Conservation (phyloP, 2,329 filamentous ascomycete genomes). For the Drechslera avenae region DNA sequence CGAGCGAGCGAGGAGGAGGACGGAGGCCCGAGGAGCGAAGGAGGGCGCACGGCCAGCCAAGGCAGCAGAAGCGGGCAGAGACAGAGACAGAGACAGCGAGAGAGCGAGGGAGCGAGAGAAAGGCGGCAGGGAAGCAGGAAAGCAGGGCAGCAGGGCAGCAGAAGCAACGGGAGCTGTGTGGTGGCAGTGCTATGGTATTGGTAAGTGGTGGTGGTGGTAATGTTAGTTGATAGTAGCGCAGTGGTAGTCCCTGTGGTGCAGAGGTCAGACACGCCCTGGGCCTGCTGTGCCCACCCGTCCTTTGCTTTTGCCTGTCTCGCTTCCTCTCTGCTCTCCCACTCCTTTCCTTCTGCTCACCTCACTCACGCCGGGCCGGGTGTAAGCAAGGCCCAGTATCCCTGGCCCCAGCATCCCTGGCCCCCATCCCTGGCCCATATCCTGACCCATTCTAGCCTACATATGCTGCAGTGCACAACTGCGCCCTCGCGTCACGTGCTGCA, state of each 20-base stretch:
- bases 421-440: no score
- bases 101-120: background rate
- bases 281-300: background rate
- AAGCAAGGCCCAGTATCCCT: slow-evolving; percentile 4
- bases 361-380: background rate
- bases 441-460: slow-evolving; percentile 10
- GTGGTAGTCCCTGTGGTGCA: background rate
- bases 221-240: background rate
- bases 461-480: background rate
- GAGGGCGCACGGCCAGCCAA: no score
- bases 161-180: background rate
- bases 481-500: no score
- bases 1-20: background rate
- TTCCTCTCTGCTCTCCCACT: no score
- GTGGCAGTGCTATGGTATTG: background rate
- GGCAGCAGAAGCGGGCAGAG: background rate
- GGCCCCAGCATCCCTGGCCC: slow-evolving; percentile 3
- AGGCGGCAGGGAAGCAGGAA: no score
- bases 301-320: background rate
- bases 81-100: background rate
- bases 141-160: background rate
- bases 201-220: background rate
- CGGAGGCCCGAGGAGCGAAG: background rate
- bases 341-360: background rate
- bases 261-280: background rate